A percentile compares a stretch with the other conserved stretches of the same genome.
phyloP scores from a whole-genome alignment of 257 asterid species.

The Solanum sitiens region DNA sequence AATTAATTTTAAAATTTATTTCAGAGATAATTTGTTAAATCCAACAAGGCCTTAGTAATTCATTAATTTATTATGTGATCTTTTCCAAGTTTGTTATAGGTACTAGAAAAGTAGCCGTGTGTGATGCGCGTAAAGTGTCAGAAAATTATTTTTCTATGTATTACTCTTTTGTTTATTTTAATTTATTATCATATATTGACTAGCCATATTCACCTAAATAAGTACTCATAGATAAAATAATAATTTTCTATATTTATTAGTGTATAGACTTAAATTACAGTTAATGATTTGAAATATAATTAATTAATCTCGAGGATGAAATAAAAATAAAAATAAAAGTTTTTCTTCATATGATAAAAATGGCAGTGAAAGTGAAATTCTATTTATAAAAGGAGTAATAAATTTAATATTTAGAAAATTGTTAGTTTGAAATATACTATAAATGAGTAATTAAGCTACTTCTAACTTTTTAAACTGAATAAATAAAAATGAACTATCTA shows the following conservation, averaged over 20 bases:
- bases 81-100: background rate
- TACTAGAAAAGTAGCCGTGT: background rate
- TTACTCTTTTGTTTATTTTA: background rate
- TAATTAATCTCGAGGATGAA: too few relatives aligned
- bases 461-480: background rate
- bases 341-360: too few relatives aligned
- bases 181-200: too few relatives aligned
- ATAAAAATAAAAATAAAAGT: too few relatives aligned
- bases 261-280: too few relatives aligned
- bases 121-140: background rate
- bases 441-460: background rate
- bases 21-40: too few relatives aligned
- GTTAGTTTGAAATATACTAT: background rate
- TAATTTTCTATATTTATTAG: too few relatives aligned
- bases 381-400: background rate
- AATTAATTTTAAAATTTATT: too few relatives aligned
- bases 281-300: too few relatives aligned
- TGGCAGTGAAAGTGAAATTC: background rate
- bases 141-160: background rate
- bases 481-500: background rate
- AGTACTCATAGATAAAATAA: too few relatives aligned
- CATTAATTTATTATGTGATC: background rate
- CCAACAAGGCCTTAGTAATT: background rate
- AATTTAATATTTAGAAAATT: background rate
- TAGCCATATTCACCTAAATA: too few relatives aligned